Conservation (phyloP, 768 basidiomycete genomes). For the Gymnopilus junonius region DNA sequence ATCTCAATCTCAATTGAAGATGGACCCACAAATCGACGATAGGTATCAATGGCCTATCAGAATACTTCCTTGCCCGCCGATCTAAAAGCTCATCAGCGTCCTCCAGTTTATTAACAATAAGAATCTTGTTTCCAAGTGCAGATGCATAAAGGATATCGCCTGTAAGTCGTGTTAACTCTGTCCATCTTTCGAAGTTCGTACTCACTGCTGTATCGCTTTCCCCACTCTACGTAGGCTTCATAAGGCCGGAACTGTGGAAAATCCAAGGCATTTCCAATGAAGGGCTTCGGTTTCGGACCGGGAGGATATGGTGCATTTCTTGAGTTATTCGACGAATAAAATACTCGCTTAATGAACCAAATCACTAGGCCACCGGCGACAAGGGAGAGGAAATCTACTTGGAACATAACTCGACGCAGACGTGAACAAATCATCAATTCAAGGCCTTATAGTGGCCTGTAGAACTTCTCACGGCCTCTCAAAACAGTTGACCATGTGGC, state of each 20-base stretch:
- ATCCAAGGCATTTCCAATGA: conserved; percentile 10
- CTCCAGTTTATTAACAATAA: conserved; percentile 27
- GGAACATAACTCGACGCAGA: not conserved
- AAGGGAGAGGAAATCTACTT: not conserved
- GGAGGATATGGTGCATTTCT: not conserved
- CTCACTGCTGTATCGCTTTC: conserved; percentile 9
- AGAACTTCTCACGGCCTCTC: not conserved
- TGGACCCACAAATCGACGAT: conserved; percentile 6
- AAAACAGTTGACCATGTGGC: too few relatives aligned
- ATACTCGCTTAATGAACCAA: not conserved
- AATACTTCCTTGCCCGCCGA: conserved; percentile 49
- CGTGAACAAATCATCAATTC: not conserved
- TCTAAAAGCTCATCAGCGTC: conserved; percentile 32
- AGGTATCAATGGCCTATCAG: conserved; percentile 42
- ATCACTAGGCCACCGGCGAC: not conserved
- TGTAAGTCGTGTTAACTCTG: not conserved
- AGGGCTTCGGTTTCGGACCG: conserved; percentile 5
- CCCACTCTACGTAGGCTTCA: conserved; percentile 6
- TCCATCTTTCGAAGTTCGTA: not conserved
- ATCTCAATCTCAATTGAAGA: not conserved
- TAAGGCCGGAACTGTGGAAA: not conserved
- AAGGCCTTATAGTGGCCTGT: not conserved
- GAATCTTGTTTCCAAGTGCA: conserved; percentile 23
- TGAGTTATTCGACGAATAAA: not conserved
- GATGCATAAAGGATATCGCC: conserved; percentile 25